Base-by-base conservation (phyloP, 2,329 filamentous ascomycete species). In the Ophidiomyces ophidiicola region DNA sequence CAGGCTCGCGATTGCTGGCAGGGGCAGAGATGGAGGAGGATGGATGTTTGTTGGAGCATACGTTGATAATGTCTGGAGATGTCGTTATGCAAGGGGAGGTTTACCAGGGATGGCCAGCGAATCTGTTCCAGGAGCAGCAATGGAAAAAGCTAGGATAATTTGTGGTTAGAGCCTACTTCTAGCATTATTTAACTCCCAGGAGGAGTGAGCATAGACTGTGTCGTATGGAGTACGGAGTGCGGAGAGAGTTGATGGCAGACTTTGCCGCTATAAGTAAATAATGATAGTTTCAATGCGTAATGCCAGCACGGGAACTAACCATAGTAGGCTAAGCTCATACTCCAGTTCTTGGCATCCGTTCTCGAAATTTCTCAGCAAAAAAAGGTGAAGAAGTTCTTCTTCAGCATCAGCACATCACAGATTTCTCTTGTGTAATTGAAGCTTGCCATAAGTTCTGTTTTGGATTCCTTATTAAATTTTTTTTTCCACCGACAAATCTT, bases 311-410 rank as follows among this genome's bases (percentile, higher is more conserved):
- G 36, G 30, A 17, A 25, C 42, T 44, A 45, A 40, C 30, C 36
- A 23, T 6, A 32, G 36, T 21, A 6, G 33, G 6, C 14, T 20
- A 21, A 37, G 26, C 15, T 21, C 15, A 14, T 29, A 21, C n/a
- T 7, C n/a, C 15, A 7, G 15, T 41, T 39, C 47, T 49, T 49
- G 47, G 47, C 47, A 36, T 41, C 33, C 36, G 25, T 49, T 49
- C 47, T 49, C 37, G 47, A 49, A 49, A 49, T 49, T 49, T 49
- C 47, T 49, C 43, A 41, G 36, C 36, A 43, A 38, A 37, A 48
- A 42, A 47, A 37, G 41, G 29, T 18, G 26, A 41, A 14, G 29
- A 28, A 40, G 37, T 31, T 28, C 21, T 21, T 28, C 30, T 28
- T 23, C 10, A 32, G 6, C 17, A 17, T 26, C 8, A 7, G 20